Base-by-base conservation (phyloP, 129 eudicot genomes). In the Tanacetum coccineum region DNA sequence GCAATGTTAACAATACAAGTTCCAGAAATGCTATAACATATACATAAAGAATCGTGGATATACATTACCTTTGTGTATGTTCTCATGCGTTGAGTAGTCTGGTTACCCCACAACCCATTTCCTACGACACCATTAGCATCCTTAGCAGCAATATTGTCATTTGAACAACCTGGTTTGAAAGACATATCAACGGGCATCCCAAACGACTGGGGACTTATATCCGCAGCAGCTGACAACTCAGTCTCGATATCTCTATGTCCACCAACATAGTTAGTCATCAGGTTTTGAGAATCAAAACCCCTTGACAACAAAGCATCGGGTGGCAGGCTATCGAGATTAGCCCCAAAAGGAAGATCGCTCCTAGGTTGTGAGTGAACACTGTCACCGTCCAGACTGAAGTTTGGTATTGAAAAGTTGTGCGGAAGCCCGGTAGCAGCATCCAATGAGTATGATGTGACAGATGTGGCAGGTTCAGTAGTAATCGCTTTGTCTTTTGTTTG, bases 281-380 rank as follows among this genome's bases (percentile, higher is more conserved):
- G 64, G 75, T 88, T 92, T 47, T 86, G 96, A 63, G 96, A 81
- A 77, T 92, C 96, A 82, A 77, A 92, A 67, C 87, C 98, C 70
- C 89, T 83, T 45, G 98, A 88, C 64, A 92, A 66, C 91, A 92
- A 75, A 63, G 98, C 90, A 88, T 92, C 98, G 26, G 98, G 98
- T 40, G 89, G 74, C 82, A 92, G 67, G 50, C 80, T 78, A 61
- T 88, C 91, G 12, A 81, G 54, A 56, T 73, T 74, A 57, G 85
- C 75, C 15, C 79, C 70, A 21, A 80, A 84, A 53, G 91, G 78
- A 53, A 88, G 81, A 78, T 66, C 77, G 32, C 70, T 81, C 72
- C 87, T 81, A 2, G 80, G 56, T 74, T 87, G 96, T 21, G 96
- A 84, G 54, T 92, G 95, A 55, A 82, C 87, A 47, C 76, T 84